Conservation (phyloP, 129 eudicot species). For the Escallonia herrerae region DNA sequence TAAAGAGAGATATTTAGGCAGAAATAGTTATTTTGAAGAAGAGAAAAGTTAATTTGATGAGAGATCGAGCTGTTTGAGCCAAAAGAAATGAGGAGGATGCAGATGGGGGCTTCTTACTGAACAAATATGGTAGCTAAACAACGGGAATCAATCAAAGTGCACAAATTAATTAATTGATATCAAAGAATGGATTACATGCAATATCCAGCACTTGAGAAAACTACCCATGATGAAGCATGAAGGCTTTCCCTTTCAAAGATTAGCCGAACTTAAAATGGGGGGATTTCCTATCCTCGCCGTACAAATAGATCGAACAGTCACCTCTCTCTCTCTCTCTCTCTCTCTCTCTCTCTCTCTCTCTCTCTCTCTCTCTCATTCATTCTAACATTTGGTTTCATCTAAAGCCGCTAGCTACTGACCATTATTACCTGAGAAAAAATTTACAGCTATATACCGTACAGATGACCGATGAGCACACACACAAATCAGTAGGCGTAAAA, state of each 20-base stretch:
- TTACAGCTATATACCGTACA: slow-evolving; percentile 5
- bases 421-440: not conserved
- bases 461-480: not conserved
- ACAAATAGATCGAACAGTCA: not conserved
- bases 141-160: not conserved
- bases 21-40: too few species aligned
- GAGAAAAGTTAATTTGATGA: too few species aligned
- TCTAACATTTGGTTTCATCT: not conserved
- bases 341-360: too few species aligned
- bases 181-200: too few species aligned
- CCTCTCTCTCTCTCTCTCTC: not conserved
- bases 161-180: not conserved
- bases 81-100: too few species aligned
- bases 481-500: slow-evolving; percentile 42
- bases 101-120: too few species aligned
- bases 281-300: not conserved
- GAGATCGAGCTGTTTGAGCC: too few species aligned
- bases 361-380: not conserved
- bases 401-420: not conserved
- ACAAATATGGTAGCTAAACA: too few species aligned
- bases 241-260: not conserved
- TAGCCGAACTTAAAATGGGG: not conserved
- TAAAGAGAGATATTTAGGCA: too few species aligned
- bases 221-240: not conserved
- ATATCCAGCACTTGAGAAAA: not conserved